These are phyloP conservation scores for Elongisporangium undulatum DNA, from an alignment of 352 stramenopile genomes.

Conservation along the genomic window DNA sequence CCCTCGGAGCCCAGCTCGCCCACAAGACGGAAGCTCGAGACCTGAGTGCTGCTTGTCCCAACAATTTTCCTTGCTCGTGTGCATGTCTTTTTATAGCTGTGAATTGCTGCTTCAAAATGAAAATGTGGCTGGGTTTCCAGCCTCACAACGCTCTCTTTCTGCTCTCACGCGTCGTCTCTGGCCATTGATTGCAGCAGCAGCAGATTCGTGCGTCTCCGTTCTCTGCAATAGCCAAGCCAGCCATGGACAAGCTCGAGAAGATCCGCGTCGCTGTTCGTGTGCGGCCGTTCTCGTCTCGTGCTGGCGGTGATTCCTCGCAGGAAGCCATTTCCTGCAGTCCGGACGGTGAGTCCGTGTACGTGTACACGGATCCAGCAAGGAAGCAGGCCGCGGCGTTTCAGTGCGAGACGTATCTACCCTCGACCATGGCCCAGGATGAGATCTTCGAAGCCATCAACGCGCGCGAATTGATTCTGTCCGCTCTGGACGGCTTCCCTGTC, in stretches of 20 bases:
- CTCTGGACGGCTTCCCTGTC: conserved; percentile 59
- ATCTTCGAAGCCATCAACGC: conserved; percentile 47
- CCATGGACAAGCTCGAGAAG: conserved; percentile 56
- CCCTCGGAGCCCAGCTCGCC: neutral
- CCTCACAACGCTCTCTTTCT: neutral
- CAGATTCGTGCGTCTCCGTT: neutral
- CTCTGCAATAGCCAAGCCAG: neutral
- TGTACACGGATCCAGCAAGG: conserved; percentile 31
- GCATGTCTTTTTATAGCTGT: neutral
- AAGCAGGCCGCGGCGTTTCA: conserved; percentile 49
- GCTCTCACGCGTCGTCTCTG: neutral
- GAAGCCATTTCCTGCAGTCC: conserved; percentile 30
- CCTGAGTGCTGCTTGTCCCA: neutral
- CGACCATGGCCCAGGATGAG: conserved; percentile 31
- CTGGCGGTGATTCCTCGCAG: neutral
- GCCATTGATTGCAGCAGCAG: neutral
- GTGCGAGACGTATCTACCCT: conserved; percentile 52
- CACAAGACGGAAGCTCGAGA: neutral
- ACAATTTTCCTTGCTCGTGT: neutral
- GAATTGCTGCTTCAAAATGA: neutral
- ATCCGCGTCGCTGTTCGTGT: conserved; percentile 66
- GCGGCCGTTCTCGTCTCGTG: conserved; percentile 18
- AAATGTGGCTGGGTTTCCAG: neutral
- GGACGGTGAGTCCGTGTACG: conserved; percentile 33
- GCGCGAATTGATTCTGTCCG: conserved; percentile 40